Percentiles rank a stretch among this genome's conserved stretches.
Evolutionary conservation across 2,329 filamentous ascomycete species (phyloP).

Genomic region (Myriosclerotinia scirpicola): DNA sequence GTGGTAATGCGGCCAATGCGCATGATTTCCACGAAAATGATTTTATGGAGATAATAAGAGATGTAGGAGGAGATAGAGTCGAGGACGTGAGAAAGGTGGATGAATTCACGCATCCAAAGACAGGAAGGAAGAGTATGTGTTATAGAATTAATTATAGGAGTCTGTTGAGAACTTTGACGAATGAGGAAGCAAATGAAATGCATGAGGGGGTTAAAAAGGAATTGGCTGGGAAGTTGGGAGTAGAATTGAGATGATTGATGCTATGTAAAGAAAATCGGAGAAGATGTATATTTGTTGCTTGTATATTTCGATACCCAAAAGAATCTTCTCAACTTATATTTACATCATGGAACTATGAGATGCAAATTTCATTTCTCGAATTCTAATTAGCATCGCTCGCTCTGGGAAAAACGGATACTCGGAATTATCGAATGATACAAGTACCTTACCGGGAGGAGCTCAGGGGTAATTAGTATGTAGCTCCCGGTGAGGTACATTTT

Average conservation of each 20-base stretch:
- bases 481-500: too few species aligned
- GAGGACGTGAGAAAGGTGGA: slow-evolving; percentile 87
- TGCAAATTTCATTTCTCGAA: neutral
- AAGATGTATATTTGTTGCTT: neutral
- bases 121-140: slow-evolving; percentile 78
- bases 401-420: too few species aligned
- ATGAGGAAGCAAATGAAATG: slow-evolving; percentile 72
- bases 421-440: neutral
- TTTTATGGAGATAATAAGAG: slow-evolving; percentile 91
- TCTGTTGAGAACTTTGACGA: slow-evolving; percentile 85
- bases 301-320: slow-evolving; percentile 11
- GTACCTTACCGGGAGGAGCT: too few species aligned
- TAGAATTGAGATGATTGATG: slow-evolving; percentile 67
- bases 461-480: too few species aligned
- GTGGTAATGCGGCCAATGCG: slow-evolving; percentile 45
- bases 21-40: slow-evolving; percentile 86
- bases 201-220: slow-evolving; percentile 66
- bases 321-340: neutral
- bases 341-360: neutral
- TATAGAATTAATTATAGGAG: slow-evolving; percentile 95
- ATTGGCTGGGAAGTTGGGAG: slow-evolving; percentile 69
- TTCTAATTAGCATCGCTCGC: neutral
- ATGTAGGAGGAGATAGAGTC: slow-evolving; percentile 76
- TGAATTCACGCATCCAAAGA: slow-evolving; percentile 85
- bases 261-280: neutral